Percentiles rank a stretch among this genome's conserved stretches.
Conservation (phyloP, 768 basidiomycete genomes). For the Mycena polygramma region DNA sequence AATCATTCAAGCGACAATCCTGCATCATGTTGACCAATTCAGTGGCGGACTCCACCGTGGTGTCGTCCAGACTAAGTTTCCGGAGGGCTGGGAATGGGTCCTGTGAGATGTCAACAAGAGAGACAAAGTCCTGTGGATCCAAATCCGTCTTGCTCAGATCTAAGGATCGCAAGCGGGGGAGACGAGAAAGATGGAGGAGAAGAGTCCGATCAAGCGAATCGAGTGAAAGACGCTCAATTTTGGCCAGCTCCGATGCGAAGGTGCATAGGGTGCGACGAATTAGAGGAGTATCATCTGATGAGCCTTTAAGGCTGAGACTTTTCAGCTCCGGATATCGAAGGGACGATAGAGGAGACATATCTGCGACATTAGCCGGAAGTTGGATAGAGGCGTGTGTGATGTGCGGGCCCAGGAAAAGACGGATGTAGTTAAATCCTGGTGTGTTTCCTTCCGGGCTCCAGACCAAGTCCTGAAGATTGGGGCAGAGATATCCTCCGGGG, state of each 20-base stretch:
- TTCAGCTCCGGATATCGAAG: constrained; percentile 3
- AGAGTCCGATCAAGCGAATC: neutral
- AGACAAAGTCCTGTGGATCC: neutral
- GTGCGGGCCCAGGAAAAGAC: constrained; percentile 7
- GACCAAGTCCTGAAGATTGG: neutral
- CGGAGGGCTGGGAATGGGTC: neutral
- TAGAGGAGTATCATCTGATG: neutral
- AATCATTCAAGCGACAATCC: neutral
- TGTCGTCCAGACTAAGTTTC: neutral
- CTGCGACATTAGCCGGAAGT: neutral
- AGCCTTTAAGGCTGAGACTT: neutral
- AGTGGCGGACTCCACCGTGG: constrained; percentile 1
- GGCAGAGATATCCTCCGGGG: constrained; percentile 4
- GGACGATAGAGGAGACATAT: neutral
- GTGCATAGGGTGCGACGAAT: neutral
- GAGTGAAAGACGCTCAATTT: neutral
- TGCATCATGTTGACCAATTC: constrained; percentile 4
- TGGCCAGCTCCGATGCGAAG: neutral
- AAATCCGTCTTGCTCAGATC: neutral
- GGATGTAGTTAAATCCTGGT: neutral
- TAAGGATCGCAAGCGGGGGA: constrained; percentile 1
- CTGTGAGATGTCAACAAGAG: too few relatives aligned
- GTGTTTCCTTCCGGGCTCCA: neutral
- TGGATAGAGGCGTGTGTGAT: neutral
- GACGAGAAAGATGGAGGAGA: neutral